Conservation (phyloP, 2,329 filamentous ascomycete genomes). For the Tolypocladium cylindrosporum region DNA sequence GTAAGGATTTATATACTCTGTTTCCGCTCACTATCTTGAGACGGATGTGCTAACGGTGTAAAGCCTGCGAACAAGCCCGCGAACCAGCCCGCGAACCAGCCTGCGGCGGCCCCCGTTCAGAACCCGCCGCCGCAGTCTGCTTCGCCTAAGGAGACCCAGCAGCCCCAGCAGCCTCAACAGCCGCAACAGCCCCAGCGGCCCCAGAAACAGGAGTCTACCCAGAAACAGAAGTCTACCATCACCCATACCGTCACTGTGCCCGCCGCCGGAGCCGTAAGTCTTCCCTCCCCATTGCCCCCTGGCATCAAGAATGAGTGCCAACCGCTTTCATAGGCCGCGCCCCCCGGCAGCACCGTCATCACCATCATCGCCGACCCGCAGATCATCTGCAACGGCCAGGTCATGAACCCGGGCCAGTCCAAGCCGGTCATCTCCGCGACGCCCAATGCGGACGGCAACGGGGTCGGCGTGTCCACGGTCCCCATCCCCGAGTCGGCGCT, state of each 20-base stretch:
- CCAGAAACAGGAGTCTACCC: not conserved
- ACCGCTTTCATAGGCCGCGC: not conserved
- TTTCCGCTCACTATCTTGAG: not conserved
- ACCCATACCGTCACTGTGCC: not conserved
- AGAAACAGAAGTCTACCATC: not conserved
- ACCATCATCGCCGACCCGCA: not conserved
- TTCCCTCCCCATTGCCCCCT: not conserved
- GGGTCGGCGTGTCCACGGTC: constrained; percentile 19
- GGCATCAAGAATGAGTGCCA: not conserved
- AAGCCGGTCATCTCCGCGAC: not conserved
- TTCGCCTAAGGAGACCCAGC: not conserved
- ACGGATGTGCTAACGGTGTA: not conserved
- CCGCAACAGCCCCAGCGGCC: not conserved
- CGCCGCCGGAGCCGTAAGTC: not conserved
- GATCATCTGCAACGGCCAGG: not conserved
- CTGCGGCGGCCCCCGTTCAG: not conserved
- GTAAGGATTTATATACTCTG: not conserved
- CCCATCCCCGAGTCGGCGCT: constrained; percentile 14
- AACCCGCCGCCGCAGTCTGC: not conserved
- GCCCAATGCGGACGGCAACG: constrained; percentile 12
- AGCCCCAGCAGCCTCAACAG: not conserved
- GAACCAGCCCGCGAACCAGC: not conserved
- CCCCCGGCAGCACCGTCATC: not conserved
- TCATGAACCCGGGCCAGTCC: not conserved
- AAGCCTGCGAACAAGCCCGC: not conserved